Evolutionary conservation across 2,329 filamentous ascomycete genomes (phyloP), one percentile per base, ranked within the genome.

Genomic region (Podosphaera aphanis): DNA sequence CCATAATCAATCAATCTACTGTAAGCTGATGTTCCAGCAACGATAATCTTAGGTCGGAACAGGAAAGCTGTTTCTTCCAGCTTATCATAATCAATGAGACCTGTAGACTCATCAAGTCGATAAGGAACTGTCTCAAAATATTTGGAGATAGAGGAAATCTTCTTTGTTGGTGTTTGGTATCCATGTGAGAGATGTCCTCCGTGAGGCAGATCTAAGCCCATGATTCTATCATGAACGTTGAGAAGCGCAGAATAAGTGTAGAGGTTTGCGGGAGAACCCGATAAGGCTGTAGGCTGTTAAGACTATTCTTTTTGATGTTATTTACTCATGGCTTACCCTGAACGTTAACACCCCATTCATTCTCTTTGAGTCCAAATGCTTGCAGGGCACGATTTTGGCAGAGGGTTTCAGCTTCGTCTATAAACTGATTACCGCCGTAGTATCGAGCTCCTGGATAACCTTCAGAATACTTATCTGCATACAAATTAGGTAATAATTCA

Each of bases 121-220:
- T 98, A 98, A 47, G 90, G 90, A 66, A 98, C 79, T 49, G 90
- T 98, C 73, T 98, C 88, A 62, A 95, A 98, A 74, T 98, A 98
- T 59, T 88, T 95, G 35, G 88, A 95, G 57, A 98, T 81, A 49
- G 85, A 85, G 46, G 88, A 95, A 64, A 98, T 98, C 69, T 98
- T 98, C 70, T 82, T 83, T 60, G 79, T 77, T 27, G 90, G 83
- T 29, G 83, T 95, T 68, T 98, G 90, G 69, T 98, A 98, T 55
- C 90, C 90, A 70, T 98, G 90, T 44, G 82, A 90, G 59, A 98
- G 68, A 63, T 98, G 90, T 50, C 90, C 90, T 54, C 90, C 90
- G 61, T 98, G 90, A 44, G 90, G 88, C 6, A 98, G 75, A 59
- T 98, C 90, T 52, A 98, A 76, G 59, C 90, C 90, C 90, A 98